Conservation (phyloP, 208 protist genomes). For the Lotmaria passim region DNA sequence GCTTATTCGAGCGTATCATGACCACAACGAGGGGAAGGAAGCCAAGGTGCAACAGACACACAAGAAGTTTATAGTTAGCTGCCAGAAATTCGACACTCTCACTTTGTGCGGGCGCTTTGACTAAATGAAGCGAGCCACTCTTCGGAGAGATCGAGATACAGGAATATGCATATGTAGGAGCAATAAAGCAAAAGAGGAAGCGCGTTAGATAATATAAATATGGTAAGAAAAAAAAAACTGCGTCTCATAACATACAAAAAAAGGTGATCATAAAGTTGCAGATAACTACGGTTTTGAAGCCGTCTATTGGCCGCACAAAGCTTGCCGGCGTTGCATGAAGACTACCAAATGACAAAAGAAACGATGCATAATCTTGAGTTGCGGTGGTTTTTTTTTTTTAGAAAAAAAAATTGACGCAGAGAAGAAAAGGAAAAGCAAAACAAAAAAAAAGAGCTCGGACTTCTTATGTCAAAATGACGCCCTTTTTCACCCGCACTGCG, state of each 20-base stretch:
- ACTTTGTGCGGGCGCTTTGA: too few species aligned
- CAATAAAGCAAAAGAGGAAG: too few species aligned
- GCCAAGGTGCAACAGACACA: too few species aligned
- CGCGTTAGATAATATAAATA: too few species aligned
- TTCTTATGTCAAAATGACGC: constrained; percentile 1
- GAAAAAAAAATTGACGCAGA: neutral
- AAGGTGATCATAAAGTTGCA: too few species aligned
- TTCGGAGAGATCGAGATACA: neutral
- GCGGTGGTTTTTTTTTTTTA: neutral
- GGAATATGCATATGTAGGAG: neutral
- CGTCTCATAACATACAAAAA: too few species aligned
- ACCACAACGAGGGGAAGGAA: too few species aligned
- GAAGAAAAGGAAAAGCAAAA: neutral
- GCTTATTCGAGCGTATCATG: neutral
- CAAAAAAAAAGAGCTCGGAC: too few species aligned
- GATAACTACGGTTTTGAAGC: neutral
- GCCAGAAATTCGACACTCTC: too few species aligned
- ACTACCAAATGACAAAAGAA: neutral
- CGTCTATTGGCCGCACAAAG: neutral
- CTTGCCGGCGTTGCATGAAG: neutral
- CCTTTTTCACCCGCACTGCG: constrained; percentile 12
- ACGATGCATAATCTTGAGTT: neutral
- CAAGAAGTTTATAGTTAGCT: too few species aligned
- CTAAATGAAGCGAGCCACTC: too few species aligned
- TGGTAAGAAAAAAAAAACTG: too few species aligned